Base-by-base conservation (phyloP, 345 rosid species). In the Passiflora organensis region DNA sequence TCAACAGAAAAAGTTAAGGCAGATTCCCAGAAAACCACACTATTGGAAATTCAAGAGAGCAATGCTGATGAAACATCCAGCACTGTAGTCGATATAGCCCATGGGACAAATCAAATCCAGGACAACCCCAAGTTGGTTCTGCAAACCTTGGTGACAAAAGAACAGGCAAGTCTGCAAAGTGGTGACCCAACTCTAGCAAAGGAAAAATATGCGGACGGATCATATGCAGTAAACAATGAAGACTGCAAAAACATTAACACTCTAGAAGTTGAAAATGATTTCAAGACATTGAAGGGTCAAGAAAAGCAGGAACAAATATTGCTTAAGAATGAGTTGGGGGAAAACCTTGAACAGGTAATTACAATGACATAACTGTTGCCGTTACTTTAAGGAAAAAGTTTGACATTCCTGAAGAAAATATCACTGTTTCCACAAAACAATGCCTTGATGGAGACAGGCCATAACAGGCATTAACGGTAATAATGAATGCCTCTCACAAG, bases 201-300 rank as follows among this genome's bases (percentile, higher is more conserved):
- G 34, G 34, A 28, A 28, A 28, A 28, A 28, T 28, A 28, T 28
- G 34, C 34, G 34, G 34, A 28, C 8, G 34, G 34, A 28, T 28
- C 34, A 8, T 8, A 3, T 28, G 8, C 8, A 3, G 8, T 28
- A 2, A 8, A 8, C 8, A 8, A 43, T 44, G 58, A 52, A 62
- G 52, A 62, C 2, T 43, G 43, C 13, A 44, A 21, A 13, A 1
- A 16, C n/a, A n/a, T n/a, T 34, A 52, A 15, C 19, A 17, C 48
- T 32, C 43, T 13, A 44, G 10, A 19, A 20, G 50, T n/a, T 13
- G 45, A 21, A 41, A 32, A 14, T 15, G 20, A 48, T 6, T 15
- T 21, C 17, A 47, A 43, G 36, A 65, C n/a, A 57, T 52, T 39
- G n/a, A 21, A 53, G 16, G 16, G n/a, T 47, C 52, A 59, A 53